Evolutionary conservation across 2,329 filamentous ascomycete genomes (phyloP), one percentile per base, ranked within the genome.

Genomic region (Eurotiales sp.): DNA sequence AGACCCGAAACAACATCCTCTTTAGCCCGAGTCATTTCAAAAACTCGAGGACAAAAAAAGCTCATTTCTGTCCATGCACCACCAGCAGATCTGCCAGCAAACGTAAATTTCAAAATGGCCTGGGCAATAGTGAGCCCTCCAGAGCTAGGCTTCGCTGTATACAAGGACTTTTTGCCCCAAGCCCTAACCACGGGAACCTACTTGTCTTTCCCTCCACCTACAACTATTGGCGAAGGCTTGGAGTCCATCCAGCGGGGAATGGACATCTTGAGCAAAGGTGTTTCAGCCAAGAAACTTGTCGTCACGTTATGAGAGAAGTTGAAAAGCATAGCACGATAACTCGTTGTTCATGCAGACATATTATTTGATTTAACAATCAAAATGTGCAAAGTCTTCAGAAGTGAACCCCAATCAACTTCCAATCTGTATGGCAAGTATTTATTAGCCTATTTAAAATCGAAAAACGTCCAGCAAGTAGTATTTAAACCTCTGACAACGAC

Each of bases 201-300:
- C 50, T 58, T 64, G n/a, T 59, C 70, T 1, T 68, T 68, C 19
- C 74, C 75, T 0, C 62, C 71, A 36, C 65, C 72, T 1, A 32
- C 63, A 8, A 56, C 77, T 19, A 62, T 71, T 1, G 72, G 73
- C 3, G 64, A 67, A 6, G 74, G 75, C 3, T 55, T 77, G 14
- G 69, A 70, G 44, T 65, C 59, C 17, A 60, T 77, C 2, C 73
- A 78, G 55, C 65, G 62, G 3, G 74, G 64, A 1, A 51, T 77
- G 32, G 67, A 75, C 53, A 40, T 64, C 1, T 63, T 54, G 39
- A 69, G 64, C 56, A 64, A 65, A 46, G 72, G 73, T 6, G 68
- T 76, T 3, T 73, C 71, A n/a, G 73, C 69, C 3, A 64, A 66
- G 57, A 77, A 76, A 60, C 37, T 74, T 17, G 71, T 76, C 10